Base-by-base conservation (phyloP, 108 stramenopile genomes). In the Stephanodiscus triporus region DNA sequence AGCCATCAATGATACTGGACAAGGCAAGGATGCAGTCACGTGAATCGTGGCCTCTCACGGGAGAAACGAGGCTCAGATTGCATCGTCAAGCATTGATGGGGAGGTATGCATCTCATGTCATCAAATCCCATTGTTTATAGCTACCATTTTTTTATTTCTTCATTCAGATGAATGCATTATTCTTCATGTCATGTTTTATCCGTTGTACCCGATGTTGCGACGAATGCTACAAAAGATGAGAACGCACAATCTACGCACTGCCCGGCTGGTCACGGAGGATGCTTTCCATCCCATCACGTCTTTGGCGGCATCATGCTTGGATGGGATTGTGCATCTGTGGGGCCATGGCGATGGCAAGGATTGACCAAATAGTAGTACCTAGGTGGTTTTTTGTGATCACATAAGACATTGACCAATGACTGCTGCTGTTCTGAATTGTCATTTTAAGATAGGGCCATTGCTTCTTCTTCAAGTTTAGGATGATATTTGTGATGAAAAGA, bases 11-110 rank as follows among this genome's bases (percentile, higher is more conserved):
- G 75, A 79, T 85, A 49, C 72, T 91, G 22, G 77, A 79, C 6
- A 89, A 95, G 37, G 94, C 94, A 89, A 86, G 36, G 94, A 95
- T 83, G 88, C 91, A 0, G 88, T 95, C 3, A 86, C 87, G 23
- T 83, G 81, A 62, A 78, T 95, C 2, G 69, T 80, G 49, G 64
- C 54, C 14, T 74, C 76, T 30, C 20, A 60, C 43, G 58, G 60
- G 19, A 22, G 7, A 11, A 53, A 64, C 3, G 80, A 75, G 22
- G 60, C 63, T n/a, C 63, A 72, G 47, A 83, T 83, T 34, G 54
- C 78, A 9, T 89, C 91, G 19, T 81, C 86, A 4, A 89, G 89
- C 42, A 79, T 94, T 14, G 93, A 94, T 72, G 93, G 93, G 11
- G 54, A 62, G 50, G 79, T 93, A 20, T 2, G 73, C 47, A 9